Evolutionary conservation across 2,329 filamentous ascomycete genomes (phyloP).

Genomic region (Blastomyces parvus): DNA sequence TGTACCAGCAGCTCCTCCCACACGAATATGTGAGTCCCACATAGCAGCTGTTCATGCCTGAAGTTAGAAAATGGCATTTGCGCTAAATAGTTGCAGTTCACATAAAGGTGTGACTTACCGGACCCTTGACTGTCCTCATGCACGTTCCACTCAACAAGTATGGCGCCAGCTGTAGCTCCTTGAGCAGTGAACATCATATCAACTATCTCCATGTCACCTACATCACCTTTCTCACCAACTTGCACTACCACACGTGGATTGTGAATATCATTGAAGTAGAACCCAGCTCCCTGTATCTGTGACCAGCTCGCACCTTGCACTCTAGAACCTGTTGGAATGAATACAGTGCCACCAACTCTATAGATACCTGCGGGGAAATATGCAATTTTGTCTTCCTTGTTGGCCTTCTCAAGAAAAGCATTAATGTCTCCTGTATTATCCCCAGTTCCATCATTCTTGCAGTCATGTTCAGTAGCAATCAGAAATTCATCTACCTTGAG

Average conservation of each 20-base stretch:
- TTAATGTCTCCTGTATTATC: conserved; percentile 9
- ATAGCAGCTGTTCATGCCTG: conserved; percentile 11
- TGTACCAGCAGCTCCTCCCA: conserved; percentile 32
- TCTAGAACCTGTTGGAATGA: conserved; percentile 50
- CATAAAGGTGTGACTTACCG: conserved; percentile 13
- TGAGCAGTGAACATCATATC: conserved; percentile 28
- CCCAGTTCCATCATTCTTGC: conserved; percentile 8
- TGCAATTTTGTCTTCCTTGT: conserved; percentile 45
- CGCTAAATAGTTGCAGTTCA: not conserved
- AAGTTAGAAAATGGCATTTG: not conserved
- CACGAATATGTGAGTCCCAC: conserved; percentile 31
- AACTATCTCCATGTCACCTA: conserved; percentile 29
- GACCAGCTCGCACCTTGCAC: conserved; percentile 47
- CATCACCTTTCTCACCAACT: conserved; percentile 22
- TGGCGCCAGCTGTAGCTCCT: conserved; percentile 28
- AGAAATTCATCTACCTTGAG: not conserved
- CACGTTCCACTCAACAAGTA: conserved; percentile 32
- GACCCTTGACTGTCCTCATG: conserved; percentile 23
- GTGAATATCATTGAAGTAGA: conserved; percentile 21
- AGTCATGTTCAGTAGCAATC: conserved; percentile 8
- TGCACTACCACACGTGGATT: conserved; percentile 22
- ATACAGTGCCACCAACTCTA: conserved; percentile 58
- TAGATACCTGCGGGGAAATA: conserved; percentile 71
- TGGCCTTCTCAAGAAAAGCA: conserved; percentile 7
- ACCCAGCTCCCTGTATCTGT: conserved; percentile 25